Percentiles rank a stretch among this genome's conserved stretches.
Evolutionary conservation across 2,329 filamentous ascomycete species (phyloP).

Genomic region (Penicillium sp.): DNA sequence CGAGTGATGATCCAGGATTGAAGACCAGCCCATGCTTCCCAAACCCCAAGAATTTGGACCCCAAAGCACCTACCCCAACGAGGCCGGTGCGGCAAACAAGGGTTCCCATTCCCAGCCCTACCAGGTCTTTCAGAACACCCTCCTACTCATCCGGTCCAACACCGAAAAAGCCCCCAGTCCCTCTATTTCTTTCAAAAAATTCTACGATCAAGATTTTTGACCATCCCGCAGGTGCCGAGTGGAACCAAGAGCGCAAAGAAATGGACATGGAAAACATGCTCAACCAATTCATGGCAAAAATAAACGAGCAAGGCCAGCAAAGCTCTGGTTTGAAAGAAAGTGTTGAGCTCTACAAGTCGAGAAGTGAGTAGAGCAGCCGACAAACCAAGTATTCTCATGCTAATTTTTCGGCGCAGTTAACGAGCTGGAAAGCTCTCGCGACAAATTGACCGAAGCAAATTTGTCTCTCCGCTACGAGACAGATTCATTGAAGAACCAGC

Average conservation of each 20-base stretch:
- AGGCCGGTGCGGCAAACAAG: conserved; percentile 36
- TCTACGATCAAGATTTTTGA: conserved; percentile 67
- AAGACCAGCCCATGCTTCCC: neutral
- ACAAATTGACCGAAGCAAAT: conserved; percentile 53
- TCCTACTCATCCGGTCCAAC: conserved; percentile 6
- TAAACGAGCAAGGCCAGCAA: conserved; percentile 67
- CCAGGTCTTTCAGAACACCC: conserved; percentile 32
- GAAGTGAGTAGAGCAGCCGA: conserved; percentile 56
- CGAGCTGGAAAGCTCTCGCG: conserved; percentile 56
- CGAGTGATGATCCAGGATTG: neutral
- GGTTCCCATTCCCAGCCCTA: conserved; percentile 20
- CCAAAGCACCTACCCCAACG: conserved; percentile 34
- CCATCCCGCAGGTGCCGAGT: conserved; percentile 42
- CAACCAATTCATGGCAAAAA: conserved; percentile 66
- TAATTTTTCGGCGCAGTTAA: conserved; percentile 43
- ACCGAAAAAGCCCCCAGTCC: conserved; percentile 34
- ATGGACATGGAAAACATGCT: conserved; percentile 75
- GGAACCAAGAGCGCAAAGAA: conserved; percentile 76
- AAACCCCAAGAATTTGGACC: conserved; percentile 10
- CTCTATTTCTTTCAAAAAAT: conserved; percentile 65
- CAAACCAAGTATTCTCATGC: neutral
- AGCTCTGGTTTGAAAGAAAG: conserved; percentile 70
- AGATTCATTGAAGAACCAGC: conserved; percentile 57
- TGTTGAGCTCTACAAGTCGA: conserved; percentile 69
- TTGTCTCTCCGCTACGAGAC: conserved; percentile 65